phyloP scores from a whole-genome alignment of 2,329 filamentous ascomycete genomes.

The Sclerotinia borealis region DNA sequence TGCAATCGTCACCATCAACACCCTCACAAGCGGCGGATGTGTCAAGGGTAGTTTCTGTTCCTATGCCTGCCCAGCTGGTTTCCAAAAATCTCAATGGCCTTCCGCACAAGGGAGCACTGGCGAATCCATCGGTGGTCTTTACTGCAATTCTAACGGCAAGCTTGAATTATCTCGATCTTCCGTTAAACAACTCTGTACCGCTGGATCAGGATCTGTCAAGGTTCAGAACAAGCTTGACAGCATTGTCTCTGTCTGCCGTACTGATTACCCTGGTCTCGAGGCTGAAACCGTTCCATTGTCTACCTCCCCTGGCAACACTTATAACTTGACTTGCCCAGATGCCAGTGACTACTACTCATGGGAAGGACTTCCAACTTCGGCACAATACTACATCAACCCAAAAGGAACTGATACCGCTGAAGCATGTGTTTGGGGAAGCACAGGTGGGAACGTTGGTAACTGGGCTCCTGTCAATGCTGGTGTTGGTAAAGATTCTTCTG shows the following conservation, averaged over 20 bases:
- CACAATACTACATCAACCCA: constrained; percentile 96
- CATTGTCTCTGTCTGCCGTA: constrained; percentile 76
- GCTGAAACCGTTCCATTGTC: constrained; percentile 74
- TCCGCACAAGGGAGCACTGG: constrained; percentile 66
- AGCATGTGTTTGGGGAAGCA: constrained; percentile 70
- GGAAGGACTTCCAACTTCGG: constrained; percentile 69
- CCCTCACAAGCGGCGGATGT: constrained; percentile 58
- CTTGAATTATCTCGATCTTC: constrained; percentile 68
- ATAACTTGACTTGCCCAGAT: constrained; percentile 69
- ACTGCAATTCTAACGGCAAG: constrained; percentile 67
- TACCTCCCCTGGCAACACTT: constrained; percentile 51
- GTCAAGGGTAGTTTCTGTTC: constrained; percentile 69
- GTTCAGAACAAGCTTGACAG: constrained; percentile 68
- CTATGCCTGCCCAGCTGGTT: constrained; percentile 86
- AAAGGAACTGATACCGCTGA: constrained; percentile 59
- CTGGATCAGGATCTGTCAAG: constrained; percentile 59
- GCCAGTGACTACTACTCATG: constrained; percentile 68
- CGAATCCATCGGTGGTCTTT: constrained; percentile 83
- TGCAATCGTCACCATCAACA: constrained; percentile 59
- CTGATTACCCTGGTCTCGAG: constrained; percentile 93
- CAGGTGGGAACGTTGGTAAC: constrained; percentile 62
- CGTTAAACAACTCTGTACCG: constrained; percentile 67
- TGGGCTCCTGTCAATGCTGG: constrained; percentile 84
- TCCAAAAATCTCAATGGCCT: constrained; percentile 91
- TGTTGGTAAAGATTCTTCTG: constrained; percentile 59